These are phyloP conservation scores for Linderniella brevidens DNA, from an alignment of 257 asterid species.

Conservation along the genomic window DNA sequence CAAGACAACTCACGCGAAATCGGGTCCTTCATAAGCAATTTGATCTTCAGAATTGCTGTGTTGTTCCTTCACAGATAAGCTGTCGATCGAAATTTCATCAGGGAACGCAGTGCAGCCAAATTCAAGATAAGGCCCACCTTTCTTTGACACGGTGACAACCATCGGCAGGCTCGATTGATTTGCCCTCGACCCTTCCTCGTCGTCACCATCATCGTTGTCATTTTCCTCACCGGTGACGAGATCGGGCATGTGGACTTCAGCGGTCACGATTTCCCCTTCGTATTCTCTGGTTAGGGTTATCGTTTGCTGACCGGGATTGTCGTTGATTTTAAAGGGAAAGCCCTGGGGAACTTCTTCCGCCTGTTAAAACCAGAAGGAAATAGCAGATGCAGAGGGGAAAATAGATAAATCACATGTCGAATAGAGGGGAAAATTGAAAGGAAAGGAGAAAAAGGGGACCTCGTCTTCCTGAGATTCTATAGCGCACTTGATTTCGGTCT, in stretches of 20 bases:
- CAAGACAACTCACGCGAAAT: conserved; percentile 38
- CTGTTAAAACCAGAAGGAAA: conserved; percentile 10
- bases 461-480: conserved; percentile 20
- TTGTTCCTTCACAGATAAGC: conserved; percentile 41
- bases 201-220: conserved; percentile 6
- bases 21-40: conserved; percentile 81
- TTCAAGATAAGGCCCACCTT: conserved; percentile 35
- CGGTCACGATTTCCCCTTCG: conserved; percentile 44
- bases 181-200: conserved; percentile 16
- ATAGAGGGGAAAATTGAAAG: not conserved
- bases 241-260: conserved; percentile 72
- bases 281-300: conserved; percentile 44
- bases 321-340: conserved; percentile 62
- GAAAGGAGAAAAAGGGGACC: conserved; percentile 1
- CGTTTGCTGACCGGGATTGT: conserved; percentile 48
- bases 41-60: conserved; percentile 31
- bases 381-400: too few species aligned
- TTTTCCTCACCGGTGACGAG: conserved; percentile 30
- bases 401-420: too few species aligned
- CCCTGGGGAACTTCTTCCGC: conserved; percentile 32
- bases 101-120: conserved; percentile 57
- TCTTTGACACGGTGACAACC: conserved; percentile 55
- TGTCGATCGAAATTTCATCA: conserved; percentile 52
- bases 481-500: conserved; percentile 39
- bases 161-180: conserved; percentile 36